A percentile compares a stretch with the other conserved stretches of the same genome.
phyloP scores from a whole-genome alignment of 208 protist genomes.

The Acanthamoeba lenticulata region DNA sequence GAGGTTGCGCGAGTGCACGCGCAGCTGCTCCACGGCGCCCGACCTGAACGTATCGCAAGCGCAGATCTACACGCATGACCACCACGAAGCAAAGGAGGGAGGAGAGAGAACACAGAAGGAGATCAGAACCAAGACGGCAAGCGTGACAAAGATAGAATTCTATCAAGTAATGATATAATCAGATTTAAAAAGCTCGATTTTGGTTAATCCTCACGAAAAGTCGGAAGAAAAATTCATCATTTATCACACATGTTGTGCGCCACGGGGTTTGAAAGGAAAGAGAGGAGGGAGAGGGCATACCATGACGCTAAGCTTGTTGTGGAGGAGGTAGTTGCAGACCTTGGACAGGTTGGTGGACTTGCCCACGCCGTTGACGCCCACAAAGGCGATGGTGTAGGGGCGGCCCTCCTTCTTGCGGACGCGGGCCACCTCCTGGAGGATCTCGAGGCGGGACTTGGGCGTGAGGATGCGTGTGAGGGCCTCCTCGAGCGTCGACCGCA shows the following conservation, averaged over 20 bases:
- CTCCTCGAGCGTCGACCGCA: slow-evolving; percentile 91
- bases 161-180: not conserved
- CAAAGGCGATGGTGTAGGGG: slow-evolving; percentile 97
- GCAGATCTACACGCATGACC: slow-evolving; percentile 86
- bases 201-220: slow-evolving; percentile 7
- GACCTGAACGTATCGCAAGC: slow-evolving; percentile 99
- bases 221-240: slow-evolving; percentile 9
- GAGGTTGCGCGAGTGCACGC: slow-evolving; percentile 91
- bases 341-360: slow-evolving; percentile 99
- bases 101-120: not conserved
- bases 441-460: slow-evolving; percentile 95
- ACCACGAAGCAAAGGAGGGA: not conserved
- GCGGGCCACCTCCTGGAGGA: slow-evolving; percentile 93
- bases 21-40: slow-evolving; percentile 99
- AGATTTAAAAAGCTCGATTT: slow-evolving; percentile 58
- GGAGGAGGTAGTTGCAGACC: slow-evolving; percentile 96
- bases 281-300: not conserved
- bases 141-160: not conserved
- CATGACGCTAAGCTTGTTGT: slow-evolving; percentile 93
- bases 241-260: not conserved
- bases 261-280: not conserved
- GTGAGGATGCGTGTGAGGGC: slow-evolving; percentile 96
- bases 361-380: slow-evolving; percentile 99
- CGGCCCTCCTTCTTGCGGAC: slow-evolving; percentile 86
- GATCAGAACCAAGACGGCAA: not conserved